Conservation (phyloP, 352 stramenopile species). For the Pythium aristosporum region DNA sequence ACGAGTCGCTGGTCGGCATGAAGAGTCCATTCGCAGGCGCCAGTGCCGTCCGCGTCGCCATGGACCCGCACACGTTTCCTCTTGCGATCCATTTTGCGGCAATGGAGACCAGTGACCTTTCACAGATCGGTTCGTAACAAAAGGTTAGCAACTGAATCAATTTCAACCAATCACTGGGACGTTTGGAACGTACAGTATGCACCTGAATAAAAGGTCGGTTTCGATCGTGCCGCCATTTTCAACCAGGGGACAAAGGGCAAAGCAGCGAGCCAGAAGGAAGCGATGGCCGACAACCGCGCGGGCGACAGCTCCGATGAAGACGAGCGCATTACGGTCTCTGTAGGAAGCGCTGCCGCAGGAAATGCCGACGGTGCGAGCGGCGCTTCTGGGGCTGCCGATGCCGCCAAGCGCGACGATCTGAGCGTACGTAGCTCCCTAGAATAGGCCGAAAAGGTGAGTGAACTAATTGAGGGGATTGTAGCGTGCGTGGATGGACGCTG, state of each 20-base stretch:
- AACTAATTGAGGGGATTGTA: conserved; percentile 19
- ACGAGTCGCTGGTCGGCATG: conserved; percentile 22
- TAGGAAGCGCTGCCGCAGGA: conserved; percentile 12
- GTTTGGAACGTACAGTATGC: neutral
- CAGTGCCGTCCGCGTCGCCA: neutral
- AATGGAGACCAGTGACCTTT: conserved; percentile 19
- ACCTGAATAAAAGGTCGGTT: neutral
- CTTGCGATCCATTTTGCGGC: conserved; percentile 4
- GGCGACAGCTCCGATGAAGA: conserved; percentile 86
- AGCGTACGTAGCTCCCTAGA: conserved; percentile 28
- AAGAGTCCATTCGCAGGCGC: conserved; percentile 13
- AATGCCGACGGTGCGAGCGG: neutral
- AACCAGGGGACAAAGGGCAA: conserved; percentile 19
- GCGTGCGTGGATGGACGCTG: conserved; percentile 75
- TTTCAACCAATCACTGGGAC: conserved; percentile 2
- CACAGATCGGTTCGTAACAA: conserved; percentile 19
- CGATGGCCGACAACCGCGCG: conserved; percentile 27
- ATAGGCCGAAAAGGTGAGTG: neutral
- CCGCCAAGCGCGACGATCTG: conserved; percentile 33
- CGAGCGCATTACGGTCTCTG: conserved; percentile 58
- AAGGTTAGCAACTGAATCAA: neutral
- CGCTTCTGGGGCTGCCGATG: neutral
- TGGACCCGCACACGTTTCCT: conserved; percentile 4
- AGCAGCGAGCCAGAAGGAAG: neutral
- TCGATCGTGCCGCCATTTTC: conserved; percentile 22